These are phyloP conservation scores for Phytophthora colocasiae DNA, from an alignment of 352 stramenopile species.

Conservation along the genomic window DNA sequence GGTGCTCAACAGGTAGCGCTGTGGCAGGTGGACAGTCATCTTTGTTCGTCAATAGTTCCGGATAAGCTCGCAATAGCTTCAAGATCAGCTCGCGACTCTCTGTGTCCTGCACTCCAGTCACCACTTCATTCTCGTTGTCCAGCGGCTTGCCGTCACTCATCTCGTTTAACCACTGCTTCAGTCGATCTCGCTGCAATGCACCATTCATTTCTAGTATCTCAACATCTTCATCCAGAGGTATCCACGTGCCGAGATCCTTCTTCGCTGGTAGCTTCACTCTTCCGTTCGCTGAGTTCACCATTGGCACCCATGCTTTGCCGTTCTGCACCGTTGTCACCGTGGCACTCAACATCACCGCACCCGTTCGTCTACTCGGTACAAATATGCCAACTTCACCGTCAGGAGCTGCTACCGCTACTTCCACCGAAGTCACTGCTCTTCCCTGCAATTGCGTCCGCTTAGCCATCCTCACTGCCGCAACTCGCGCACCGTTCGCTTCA, in stretches of 20 bases:
- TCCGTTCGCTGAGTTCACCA: not conserved
- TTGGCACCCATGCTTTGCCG: not conserved
- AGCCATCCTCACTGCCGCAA: no score
- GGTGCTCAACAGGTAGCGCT: not conserved
- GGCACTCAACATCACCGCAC: not conserved
- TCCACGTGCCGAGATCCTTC: conserved; percentile 3
- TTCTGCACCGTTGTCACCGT: not conserved
- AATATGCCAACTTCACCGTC: conserved; percentile 5
- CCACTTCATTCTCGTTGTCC: no score
- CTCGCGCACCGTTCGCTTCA: no score
- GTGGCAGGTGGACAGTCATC: not conserved
- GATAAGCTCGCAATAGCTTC: no score
- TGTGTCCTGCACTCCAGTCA: no score
- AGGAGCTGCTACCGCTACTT: not conserved
- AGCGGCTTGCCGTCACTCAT: not conserved
- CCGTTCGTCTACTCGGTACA: not conserved
- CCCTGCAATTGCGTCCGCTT: no score
- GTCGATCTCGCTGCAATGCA: not conserved
- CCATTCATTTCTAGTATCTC: not conserved
- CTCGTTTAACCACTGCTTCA: not conserved
- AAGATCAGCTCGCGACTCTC: no score
- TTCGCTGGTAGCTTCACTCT: not conserved
- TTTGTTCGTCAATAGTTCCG: not conserved
- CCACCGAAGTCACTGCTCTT: not conserved
- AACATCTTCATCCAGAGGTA: not conserved